Conservation (phyloP, 2,329 filamentous ascomycete genomes). For the Ascochyta viciae-villosae region DNA sequence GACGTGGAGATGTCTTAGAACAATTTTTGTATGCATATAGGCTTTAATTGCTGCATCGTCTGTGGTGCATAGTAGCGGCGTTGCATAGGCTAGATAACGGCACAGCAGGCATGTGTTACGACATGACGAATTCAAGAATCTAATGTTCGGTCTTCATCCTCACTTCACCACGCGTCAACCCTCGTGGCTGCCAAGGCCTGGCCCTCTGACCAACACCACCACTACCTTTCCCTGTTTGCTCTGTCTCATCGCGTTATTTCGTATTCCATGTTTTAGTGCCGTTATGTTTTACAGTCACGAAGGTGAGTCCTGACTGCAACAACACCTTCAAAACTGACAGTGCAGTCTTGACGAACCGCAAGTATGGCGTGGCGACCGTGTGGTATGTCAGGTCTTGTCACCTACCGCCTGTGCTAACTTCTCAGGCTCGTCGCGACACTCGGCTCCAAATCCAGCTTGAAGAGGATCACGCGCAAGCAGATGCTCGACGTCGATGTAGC, state of each 20-base stretch:
- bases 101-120: constrained; percentile 24
- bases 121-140: constrained; percentile 26
- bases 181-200: constrained; percentile 17
- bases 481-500: constrained; percentile 88
- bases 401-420: constrained; percentile 27
- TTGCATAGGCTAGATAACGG: constrained; percentile 40
- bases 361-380: constrained; percentile 92
- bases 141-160: constrained; percentile 12
- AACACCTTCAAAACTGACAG: constrained; percentile 24
- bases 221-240: neutral
- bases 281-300: constrained; percentile 96
- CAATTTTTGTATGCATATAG: constrained; percentile 15
- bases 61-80: constrained; percentile 32
- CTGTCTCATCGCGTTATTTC: neutral
- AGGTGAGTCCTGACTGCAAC: constrained; percentile 62
- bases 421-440: constrained; percentile 89
- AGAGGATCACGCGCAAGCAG: constrained; percentile 80
- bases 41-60: constrained; percentile 17
- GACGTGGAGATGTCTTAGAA: constrained; percentile 44
- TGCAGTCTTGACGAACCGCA: constrained; percentile 77
- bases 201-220: neutral
- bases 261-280: constrained; percentile 20
- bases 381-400: constrained; percentile 66
- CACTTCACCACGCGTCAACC: constrained; percentile 31
- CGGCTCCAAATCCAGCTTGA: constrained; percentile 72